Evolutionary conservation across 805 yeast species (phyloP), one percentile per base, ranked within the genome.

Genomic region (Yarrowia phangngaensis): DNA sequence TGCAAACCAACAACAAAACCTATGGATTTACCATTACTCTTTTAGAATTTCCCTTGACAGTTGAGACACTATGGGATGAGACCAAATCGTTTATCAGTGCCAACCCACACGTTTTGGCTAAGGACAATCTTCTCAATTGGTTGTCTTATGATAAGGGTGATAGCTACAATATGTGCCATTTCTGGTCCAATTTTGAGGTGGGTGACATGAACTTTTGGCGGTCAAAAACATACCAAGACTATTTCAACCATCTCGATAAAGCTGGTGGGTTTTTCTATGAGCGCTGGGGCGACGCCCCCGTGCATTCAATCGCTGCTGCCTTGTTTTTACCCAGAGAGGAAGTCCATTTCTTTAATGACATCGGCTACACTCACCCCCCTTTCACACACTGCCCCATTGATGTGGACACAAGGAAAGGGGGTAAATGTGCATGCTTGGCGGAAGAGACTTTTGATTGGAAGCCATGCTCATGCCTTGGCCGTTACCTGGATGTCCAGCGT

Each of bases 201-300:
- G 89, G 82, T 0, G 80, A 79, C 51, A 68, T 82, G 58, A 79
- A 78, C 50, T 74, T 82, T 51, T 79, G 78, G 73, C 68, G 85
- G 54, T 66, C 76, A 0, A 62, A 70, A 17, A 70, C 72, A 19
- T 82, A 81, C 63, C 68, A 70, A 27, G 68, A 71, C 8, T 81
- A 73, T 63, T 82, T 82, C 60, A 69, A 80, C 13, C 67, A 67
- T 58, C 65, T 83, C 32, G 92, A 83, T 59, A 52, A 63, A 33
- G 63, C 74, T 3, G 90, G 90, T 51, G 92, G 90, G 1, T 83
- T 83, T 60, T 83, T 75, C 61, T 82, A 82, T 59, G 89, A 84
- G 66, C 71, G 95, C 54, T 85, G 94, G 92, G 95, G 95, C 15
- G 95, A 84, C 64, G 94, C 92, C 0, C 92, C 92, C 4, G 74